Percentiles rank a stretch among this genome's conserved stretches.
Evolutionary conservation across 371 early-diverging fungal species (phyloP).

Genomic region (Mortierella sp.): DNA sequence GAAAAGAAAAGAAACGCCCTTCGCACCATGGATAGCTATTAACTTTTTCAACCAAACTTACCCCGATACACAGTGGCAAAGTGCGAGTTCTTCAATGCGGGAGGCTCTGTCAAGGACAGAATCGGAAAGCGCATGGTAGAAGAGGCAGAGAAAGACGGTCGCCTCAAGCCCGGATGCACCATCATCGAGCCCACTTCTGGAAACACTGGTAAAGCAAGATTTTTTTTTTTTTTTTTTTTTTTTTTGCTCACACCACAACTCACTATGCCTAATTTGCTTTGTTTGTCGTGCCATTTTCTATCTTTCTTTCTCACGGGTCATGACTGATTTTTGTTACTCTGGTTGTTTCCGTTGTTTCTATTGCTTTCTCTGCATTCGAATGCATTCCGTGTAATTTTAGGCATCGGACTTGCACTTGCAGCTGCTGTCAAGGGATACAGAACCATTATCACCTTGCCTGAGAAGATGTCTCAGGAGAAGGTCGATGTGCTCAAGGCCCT

Average conservation of each 20-base stretch:
- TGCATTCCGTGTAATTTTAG: constrained; percentile 21
- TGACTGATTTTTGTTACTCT: background rate
- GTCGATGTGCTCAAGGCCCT: constrained; percentile 96
- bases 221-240: too few species aligned
- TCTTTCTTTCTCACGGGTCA: background rate
- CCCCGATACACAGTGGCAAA: constrained; percentile 80
- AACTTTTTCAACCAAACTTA: background rate
- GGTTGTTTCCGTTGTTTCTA: background rate
- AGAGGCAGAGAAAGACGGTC: constrained; percentile 92
- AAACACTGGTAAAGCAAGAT: constrained; percentile 82
- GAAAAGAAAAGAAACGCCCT: background rate
- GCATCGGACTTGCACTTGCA: constrained; percentile 91
- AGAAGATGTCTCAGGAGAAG: constrained; percentile 98
- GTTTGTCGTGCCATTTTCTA: background rate
- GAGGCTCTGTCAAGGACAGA: constrained; percentile 98
- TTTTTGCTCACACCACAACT: too few species aligned
- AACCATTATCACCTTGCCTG: constrained; percentile 96
- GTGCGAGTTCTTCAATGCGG: constrained; percentile 98
- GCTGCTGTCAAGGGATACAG: constrained; percentile 98
- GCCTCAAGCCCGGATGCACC: constrained; percentile 89
- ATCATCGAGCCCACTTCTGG: constrained; percentile 98
- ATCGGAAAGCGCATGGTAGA: constrained; percentile 95
- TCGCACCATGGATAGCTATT: background rate
- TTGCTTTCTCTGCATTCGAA: background rate
- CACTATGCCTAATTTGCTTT: too few species aligned